phyloP scores from a whole-genome alignment of 169 alveolate species.

The Theileria annulata region DNA sequence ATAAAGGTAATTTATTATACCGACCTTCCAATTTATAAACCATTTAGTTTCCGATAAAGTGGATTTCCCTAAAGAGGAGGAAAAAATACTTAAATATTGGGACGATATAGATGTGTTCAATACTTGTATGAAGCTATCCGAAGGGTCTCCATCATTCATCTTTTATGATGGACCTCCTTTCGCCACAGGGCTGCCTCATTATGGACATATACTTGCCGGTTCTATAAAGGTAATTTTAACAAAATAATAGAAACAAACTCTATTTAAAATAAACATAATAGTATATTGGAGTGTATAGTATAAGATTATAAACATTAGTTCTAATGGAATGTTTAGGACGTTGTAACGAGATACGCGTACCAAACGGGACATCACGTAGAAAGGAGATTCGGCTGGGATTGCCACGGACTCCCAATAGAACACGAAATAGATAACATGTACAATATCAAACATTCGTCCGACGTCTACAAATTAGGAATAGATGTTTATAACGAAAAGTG shows the following conservation, averaged over 20 bases:
- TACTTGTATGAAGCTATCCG: conserved; percentile 69
- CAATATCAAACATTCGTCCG: conserved; percentile 87
- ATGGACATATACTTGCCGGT: conserved; percentile 99
- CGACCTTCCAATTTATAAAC: conserved; percentile 17
- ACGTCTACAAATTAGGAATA: conserved; percentile 89
- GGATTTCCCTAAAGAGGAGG: conserved; percentile 87
- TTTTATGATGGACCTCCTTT: conserved; percentile 99
- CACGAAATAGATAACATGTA: conserved; percentile 93
- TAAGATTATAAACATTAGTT: background rate
- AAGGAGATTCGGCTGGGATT: conserved; percentile 99
- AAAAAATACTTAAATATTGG: conserved; percentile 84
- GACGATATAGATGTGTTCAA: conserved; percentile 82
- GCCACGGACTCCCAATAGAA: conserved; percentile 99
- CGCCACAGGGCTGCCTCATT: conserved; percentile 99
- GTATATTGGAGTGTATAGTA: too few species aligned
- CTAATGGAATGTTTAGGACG: conserved; percentile 83
- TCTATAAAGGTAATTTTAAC: conserved; percentile 86
- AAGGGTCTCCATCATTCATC: conserved; percentile 88
- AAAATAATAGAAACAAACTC: too few species aligned
- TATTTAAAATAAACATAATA: too few species aligned
- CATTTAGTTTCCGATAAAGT: conserved; percentile 80
- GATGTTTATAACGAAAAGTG: conserved; percentile 76
- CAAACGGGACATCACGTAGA: conserved; percentile 95
- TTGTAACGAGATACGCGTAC: conserved; percentile 96
- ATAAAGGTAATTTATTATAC: conserved; percentile 25